Evolutionary conservation across 148 eudicot species (phyloP), one percentile per base, ranked within the genome.

Genomic region (Vaccinium vitisidaea): DNA sequence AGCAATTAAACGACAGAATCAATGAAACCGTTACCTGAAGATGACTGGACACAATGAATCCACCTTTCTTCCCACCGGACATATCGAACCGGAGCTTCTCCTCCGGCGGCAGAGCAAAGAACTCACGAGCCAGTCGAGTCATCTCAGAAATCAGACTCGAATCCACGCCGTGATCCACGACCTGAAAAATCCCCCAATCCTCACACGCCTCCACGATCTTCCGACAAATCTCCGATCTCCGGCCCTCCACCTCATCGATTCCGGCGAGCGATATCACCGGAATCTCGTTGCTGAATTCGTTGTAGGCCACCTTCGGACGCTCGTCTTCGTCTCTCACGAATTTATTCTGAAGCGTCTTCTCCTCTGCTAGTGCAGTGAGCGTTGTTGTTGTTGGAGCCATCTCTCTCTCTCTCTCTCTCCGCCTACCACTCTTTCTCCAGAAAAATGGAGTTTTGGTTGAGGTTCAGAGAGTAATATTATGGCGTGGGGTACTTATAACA

Each of bases 31-130:
- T 18, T 52, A 96, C 99, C 96, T 96, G 97, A 58, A 96, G 98
- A 87, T 96, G 99, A 86, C 98, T 94, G 1, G 99, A 96, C 5
- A 96, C 99, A 25, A 93, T 96, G 88, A 94, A 96, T 1, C 99
- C 99, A 7, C 99, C 99, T 84, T 97, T 96, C 90, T 95, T 96
- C 14, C 99, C 99, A 23, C 97, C 98, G 61, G 97, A 84, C 99
- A 96, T 96, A 74, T 96, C 99, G 63, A 90, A 96, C 63, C 89
- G 86, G 77, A 96, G 93, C 91, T 96, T 96, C 84, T 96, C 98
- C 50, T 95, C 92, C 0, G 97, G 85, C 1, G 95, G 86, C 80
- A 97, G 75, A 8, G 90, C 92, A 48, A 95, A 97, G 81, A 97
- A 95, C 73, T 92, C 92, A 0, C 93, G 85, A n/a, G 98, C 95